These are phyloP conservation scores for Neonectria neomacrospora DNA, from an alignment of 2,329 filamentous ascomycete species.

Conservation along the genomic window DNA sequence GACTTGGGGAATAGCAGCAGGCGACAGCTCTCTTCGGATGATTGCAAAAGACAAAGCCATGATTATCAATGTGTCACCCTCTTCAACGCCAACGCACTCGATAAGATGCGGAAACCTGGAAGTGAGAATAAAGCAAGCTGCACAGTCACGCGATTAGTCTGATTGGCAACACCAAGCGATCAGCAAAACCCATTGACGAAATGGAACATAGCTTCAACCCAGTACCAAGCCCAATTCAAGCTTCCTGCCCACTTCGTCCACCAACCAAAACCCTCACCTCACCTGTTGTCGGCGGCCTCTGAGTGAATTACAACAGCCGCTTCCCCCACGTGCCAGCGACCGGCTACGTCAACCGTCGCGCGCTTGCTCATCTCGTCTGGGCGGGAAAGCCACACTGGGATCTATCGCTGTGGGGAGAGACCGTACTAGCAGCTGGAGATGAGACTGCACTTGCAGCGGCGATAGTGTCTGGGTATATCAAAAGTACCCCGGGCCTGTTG, in stretches of 20 bases:
- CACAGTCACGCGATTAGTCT: not conserved
- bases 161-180: not conserved
- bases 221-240: not conserved
- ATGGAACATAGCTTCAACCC: not conserved
- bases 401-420: not conserved
- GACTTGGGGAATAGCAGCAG: no score
- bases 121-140: constrained; percentile 4
- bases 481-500: not conserved
- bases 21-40: no score
- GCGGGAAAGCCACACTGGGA: constrained; percentile 2
- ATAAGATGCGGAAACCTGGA: not conserved
- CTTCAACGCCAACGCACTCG: not conserved
- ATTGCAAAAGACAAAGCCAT: not conserved
- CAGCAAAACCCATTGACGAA: not conserved
- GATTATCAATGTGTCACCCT: not conserved
- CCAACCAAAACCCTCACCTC: constrained; percentile 7
- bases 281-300: not conserved
- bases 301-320: not conserved
- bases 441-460: constrained; percentile 19
- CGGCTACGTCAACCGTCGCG: constrained; percentile 10
- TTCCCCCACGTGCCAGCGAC: constrained; percentile 15
- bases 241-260: not conserved
- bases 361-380: constrained; percentile 10
- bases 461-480: constrained; percentile 22
- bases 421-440: constrained; percentile 24